Base-by-base conservation (phyloP, 495 filamentous ascomycete genomes). In the Penicillium canariense region DNA sequence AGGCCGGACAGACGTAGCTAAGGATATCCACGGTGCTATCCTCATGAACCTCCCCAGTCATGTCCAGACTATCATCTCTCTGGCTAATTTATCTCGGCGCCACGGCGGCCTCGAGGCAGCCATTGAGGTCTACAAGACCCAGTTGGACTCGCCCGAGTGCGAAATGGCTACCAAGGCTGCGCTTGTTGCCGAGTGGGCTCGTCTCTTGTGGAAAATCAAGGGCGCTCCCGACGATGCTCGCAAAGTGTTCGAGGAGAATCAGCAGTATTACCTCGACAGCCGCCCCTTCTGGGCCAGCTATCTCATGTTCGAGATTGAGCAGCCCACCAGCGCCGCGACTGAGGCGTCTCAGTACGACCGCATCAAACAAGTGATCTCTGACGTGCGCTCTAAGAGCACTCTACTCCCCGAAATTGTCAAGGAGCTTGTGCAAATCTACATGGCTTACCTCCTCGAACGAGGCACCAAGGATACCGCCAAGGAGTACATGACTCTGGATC, bases 221-320 rank as follows among this genome's bases (percentile, higher is more conserved):
- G 93, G 91, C 7, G 85, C 84, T 0, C 75, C 84, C 10, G 89
- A 92, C 28, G 92, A 94, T 63, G 93, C 94, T 23, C 87, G 95
- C 8, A 80, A 87, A 46, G 86, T 96, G 0, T 99, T 88, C 75
- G 74, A 87, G 55, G 86, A 84, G 63, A 90, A 96, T 62, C 80
- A 89, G 47, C 84, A 91, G 58, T 89, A 85, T 77, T 96, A 96
- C 69, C 78, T 87, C 14, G 89, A 93, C 60, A 95, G 90, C 63
- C 81, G 83, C n/a, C 79, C 86, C 20, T 99, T 99, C 81, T 97
- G 92, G 93, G 79, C 84, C 51, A 88, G 85, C 67, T 99, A 89
- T 71, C 80, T 97, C 10, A 74, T 84, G 47, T 96, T 99, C 58
- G 94, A 99, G 75, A 76, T 96, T 35, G 85, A 89, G 32, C 95